A percentile compares a stretch with the other conserved stretches of the same genome.
Conservation (phyloP, 768 basidiomycete genomes). For the Cantharellus anzutake region DNA sequence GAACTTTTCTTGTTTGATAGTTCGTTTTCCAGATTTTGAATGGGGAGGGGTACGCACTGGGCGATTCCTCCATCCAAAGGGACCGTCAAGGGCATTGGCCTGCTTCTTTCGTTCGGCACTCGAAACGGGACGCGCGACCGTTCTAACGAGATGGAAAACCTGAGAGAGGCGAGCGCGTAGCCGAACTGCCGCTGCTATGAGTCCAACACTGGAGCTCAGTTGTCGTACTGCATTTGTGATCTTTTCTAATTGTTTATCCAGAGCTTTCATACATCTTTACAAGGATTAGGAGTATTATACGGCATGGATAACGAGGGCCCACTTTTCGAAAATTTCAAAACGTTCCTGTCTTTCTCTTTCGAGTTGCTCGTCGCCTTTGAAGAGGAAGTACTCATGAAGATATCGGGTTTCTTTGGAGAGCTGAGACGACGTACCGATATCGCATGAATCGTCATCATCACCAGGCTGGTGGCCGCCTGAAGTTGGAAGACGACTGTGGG, state of each 20-base stretch:
- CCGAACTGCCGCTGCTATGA: slow-evolving; percentile 52
- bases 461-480: too few species aligned
- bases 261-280: slow-evolving; percentile 35
- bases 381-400: too few species aligned
- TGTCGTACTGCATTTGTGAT: slow-evolving; percentile 62
- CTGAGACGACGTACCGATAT: too few species aligned
- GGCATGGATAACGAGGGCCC: neutral
- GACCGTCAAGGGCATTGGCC: neutral
- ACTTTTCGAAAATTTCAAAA: neutral
- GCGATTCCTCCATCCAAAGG: neutral
- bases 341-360: too few species aligned
- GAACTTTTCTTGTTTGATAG: neutral
- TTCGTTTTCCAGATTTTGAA: neutral
- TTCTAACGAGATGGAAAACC: slow-evolving; percentile 48
- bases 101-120: slow-evolving; percentile 10
- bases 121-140: slow-evolving; percentile 35
- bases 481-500: too few species aligned
- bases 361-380: too few species aligned
- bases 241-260: slow-evolving; percentile 57
- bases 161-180: slow-evolving; percentile 53
- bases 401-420: too few species aligned
- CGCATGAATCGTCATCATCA: too few species aligned
- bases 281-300: neutral
- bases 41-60: neutral
- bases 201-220: slow-evolving; percentile 57